These are phyloP conservation scores for Sextonia rubra DNA, from an alignment of 164 flowering plant genomes.

Conservation along the genomic window DNA sequence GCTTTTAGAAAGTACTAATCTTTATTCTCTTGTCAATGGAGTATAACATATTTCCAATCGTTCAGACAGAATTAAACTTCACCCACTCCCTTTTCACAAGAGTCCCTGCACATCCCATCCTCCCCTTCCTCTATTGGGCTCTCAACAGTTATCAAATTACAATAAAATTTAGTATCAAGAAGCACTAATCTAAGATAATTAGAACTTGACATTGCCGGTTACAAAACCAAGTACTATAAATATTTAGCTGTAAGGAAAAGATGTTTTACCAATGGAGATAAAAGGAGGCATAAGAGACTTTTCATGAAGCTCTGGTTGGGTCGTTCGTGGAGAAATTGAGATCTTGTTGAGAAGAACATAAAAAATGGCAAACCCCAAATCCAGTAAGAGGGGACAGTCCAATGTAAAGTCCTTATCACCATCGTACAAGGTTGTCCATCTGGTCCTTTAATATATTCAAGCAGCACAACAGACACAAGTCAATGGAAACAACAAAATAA, in stretches of 20 bases:
- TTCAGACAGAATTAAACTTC: too few relatives aligned
- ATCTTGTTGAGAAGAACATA: conserved; percentile 79
- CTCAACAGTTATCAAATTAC: neutral
- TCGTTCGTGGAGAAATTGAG: conserved; percentile 69
- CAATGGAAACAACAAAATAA: neutral
- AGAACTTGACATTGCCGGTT: neutral
- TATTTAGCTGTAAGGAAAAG: neutral
- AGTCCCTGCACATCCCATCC: neutral
- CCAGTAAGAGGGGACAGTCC: conserved; percentile 85
- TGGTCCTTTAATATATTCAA: conserved; percentile 36
- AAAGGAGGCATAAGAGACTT: conserved; percentile 39
- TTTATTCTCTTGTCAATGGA: too few relatives aligned
- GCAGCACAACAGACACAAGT: conserved; percentile 9
- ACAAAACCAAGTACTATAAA: neutral
- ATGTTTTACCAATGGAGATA: conserved; percentile 59
- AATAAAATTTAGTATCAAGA: neutral
- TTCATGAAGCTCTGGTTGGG: conserved; percentile 61
- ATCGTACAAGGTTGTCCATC: conserved; percentile 90
- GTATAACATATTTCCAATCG: too few relatives aligned
- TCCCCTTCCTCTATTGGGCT: neutral
- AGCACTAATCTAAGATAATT: neutral
- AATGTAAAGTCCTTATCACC: conserved; percentile 77
- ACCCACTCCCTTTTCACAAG: too few relatives aligned
- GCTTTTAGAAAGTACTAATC: too few relatives aligned
- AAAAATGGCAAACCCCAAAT: conserved; percentile 91